Conservation (phyloP, 768 basidiomycete species). For the Lactarius hengduanensis region DNA sequence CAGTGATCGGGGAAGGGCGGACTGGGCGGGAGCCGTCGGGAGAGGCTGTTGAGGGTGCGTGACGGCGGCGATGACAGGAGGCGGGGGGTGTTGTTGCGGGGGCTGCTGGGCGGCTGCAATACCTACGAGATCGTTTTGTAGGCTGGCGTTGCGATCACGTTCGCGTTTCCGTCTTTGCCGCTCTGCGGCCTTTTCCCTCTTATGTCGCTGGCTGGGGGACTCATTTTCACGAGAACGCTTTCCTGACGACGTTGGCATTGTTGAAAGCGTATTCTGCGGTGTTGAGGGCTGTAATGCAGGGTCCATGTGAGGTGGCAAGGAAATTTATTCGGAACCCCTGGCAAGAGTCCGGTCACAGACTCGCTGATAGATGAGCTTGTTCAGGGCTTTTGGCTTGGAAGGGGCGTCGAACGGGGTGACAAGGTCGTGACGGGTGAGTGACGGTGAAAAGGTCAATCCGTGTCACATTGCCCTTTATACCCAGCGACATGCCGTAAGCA, state of each 20-base stretch:
- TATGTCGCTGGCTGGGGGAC: conserved; percentile 66
- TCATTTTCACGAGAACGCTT: conserved; percentile 72
- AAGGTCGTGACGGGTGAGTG: conserved; percentile 37
- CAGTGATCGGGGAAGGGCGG: conserved; percentile 24
- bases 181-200: conserved; percentile 88
- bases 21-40: conserved; percentile 15
- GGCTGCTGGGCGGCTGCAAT: conserved; percentile 34
- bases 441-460: conserved; percentile 25
- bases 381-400: conserved; percentile 20
- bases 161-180: conserved; percentile 82
- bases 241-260: conserved; percentile 36
- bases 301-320: conserved; percentile 22
- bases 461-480: conserved; percentile 36
- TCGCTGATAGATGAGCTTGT: conserved; percentile 6
- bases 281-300: conserved; percentile 29
- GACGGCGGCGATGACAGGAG: conserved; percentile 17
- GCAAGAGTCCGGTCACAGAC: conserved; percentile 6
- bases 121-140: conserved; percentile 31
- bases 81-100: conserved; percentile 26
- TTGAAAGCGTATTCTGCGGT: conserved; percentile 19
- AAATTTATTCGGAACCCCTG: conserved; percentile 16
- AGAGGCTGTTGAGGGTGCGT: conserved; percentile 25
- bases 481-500: conserved; percentile 32
- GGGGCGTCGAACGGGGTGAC: conserved; percentile 33
- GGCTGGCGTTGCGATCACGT: conserved; percentile 49